A percentile compares a stretch with the other conserved stretches of the same genome.
Evolutionary conservation across 2,329 filamentous ascomycete species (phyloP).

Genomic region (Cladosporium sp.): DNA sequence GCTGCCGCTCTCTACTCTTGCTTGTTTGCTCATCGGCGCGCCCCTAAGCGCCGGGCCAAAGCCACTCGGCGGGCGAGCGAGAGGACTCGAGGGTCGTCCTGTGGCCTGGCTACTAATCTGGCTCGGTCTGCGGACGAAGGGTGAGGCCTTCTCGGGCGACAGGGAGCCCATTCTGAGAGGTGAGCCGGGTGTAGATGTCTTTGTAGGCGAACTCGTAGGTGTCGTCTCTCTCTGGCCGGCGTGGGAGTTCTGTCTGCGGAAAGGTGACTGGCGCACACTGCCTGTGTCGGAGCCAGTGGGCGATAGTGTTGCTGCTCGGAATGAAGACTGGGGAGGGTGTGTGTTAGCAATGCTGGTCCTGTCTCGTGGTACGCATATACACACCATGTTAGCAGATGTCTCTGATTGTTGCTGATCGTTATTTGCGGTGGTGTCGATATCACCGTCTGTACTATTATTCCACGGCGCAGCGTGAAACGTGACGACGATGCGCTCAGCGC

Average conservation of each 20-base stretch:
- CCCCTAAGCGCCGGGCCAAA: conserved; percentile 29
- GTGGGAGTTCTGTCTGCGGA: conserved; percentile 41
- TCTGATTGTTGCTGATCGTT: conserved; percentile 8
- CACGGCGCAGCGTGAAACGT: neutral
- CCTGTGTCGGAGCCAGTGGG: conserved; percentile 15
- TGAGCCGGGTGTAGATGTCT: conserved; percentile 14
- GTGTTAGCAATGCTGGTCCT: neutral
- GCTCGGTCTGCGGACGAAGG: conserved; percentile 38
- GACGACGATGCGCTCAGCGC: neutral
- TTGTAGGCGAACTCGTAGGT: conserved; percentile 29
- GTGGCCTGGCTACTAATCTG: conserved; percentile 31
- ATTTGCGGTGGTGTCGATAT: conserved; percentile 12
- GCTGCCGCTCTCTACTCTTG: conserved; percentile 16
- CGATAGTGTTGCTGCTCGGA: conserved; percentile 15
- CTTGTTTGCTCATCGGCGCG: conserved; percentile 27
- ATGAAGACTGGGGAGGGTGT: conserved; percentile 5
- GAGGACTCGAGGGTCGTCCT: conserved; percentile 37
- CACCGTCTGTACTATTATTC: conserved; percentile 1
- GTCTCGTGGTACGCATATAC: neutral
- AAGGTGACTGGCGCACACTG: conserved; percentile 33
- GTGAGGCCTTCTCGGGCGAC: conserved; percentile 32
- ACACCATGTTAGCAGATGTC: conserved; percentile 15
- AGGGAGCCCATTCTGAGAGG: conserved; percentile 1
- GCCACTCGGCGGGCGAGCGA: conserved; percentile 36
- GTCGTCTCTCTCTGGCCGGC: conserved; percentile 33